Percentiles rank a stretch among this genome's conserved stretches.
These are phyloP conservation scores for Pseudocercospora crystallina DNA, from an alignment of 2,329 filamentous ascomycete genomes.

Conservation along the genomic window DNA sequence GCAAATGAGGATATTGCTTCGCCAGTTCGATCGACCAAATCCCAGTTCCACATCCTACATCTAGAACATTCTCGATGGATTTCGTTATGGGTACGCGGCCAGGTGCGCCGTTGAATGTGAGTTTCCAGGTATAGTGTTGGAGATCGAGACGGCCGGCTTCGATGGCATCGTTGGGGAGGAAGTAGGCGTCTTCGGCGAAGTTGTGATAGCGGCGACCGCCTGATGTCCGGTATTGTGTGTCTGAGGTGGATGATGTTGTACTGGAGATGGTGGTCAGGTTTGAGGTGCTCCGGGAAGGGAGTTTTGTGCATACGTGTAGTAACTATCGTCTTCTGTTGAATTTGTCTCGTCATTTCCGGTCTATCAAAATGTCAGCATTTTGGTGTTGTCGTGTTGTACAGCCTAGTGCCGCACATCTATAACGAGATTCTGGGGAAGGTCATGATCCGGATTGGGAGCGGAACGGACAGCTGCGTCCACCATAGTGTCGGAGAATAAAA, in stretches of 20 bases:
- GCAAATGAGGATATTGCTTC: slow-evolving; percentile 8
- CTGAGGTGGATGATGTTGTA: neutral
- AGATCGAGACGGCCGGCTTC: slow-evolving; percentile 10
- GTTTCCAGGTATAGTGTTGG: slow-evolving; percentile 16
- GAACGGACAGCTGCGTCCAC: no score
- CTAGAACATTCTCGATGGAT: neutral
- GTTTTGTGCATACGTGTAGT: no score
- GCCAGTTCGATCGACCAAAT: slow-evolving; percentile 7
- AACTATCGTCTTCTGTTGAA: no score
- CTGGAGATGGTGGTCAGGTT: neutral
- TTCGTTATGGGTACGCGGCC: neutral
- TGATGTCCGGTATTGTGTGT: neutral
- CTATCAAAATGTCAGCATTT: no score
- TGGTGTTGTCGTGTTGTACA: no score
- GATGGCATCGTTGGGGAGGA: slow-evolving; percentile 1
- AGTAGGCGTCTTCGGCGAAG: neutral
- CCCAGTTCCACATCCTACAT: slow-evolving; percentile 9
- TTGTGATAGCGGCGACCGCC: neutral
- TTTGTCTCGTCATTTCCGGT: no score
- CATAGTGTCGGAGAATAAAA: no score
- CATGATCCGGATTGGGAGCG: no score
- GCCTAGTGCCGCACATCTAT: no score
- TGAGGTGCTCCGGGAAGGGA: no score
- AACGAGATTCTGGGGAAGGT: no score
- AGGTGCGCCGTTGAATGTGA: slow-evolving; percentile 8